These are phyloP conservation scores for Backusella macrospora DNA, from an alignment of 192 early-diverging fungal genomes.

Conservation along the genomic window DNA sequence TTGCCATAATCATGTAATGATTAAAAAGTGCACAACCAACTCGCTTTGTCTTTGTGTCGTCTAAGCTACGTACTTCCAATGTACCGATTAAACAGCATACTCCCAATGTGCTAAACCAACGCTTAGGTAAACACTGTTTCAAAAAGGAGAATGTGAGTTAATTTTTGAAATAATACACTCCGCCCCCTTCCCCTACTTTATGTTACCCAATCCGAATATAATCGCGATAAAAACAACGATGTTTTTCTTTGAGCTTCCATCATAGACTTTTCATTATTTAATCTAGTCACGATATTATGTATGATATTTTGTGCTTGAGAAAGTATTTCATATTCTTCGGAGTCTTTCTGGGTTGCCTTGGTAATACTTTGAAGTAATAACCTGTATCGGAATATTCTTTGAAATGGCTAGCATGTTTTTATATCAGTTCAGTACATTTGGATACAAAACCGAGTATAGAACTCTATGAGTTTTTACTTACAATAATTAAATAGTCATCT, in stretches of 20 bases:
- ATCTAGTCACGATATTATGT: conserved; percentile 39
- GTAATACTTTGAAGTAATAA: conserved; percentile 69
- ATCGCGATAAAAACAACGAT: conserved; percentile 37
- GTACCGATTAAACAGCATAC: conserved; percentile 50
- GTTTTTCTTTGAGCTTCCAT: conserved; percentile 37
- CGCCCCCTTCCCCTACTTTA: background rate
- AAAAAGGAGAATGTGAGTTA: background rate
- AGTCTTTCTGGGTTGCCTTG: conserved; percentile 49
- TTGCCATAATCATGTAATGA: conserved; percentile 63
- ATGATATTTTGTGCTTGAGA: conserved; percentile 40
- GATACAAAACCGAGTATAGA: background rate
- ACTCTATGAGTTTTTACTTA: background rate
- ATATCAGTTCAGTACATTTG: no score
- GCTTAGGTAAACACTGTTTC: conserved; percentile 37
- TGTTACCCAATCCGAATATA: conserved; percentile 40
- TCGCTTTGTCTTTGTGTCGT: conserved; percentile 45
- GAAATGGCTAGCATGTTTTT: conserved; percentile 65
- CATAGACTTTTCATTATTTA: conserved; percentile 42
- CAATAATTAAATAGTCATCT: conserved; percentile 42
- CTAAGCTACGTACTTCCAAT: conserved; percentile 44
- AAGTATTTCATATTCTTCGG: conserved; percentile 41
- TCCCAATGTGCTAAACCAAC: conserved; percentile 43
- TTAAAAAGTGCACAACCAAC: conserved; percentile 67
- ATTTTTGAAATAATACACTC: background rate
- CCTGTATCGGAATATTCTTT: conserved; percentile 92